These are phyloP conservation scores for Tuber indicum DNA, from an alignment of 495 filamentous ascomycete genomes.

Conservation along the genomic window DNA sequence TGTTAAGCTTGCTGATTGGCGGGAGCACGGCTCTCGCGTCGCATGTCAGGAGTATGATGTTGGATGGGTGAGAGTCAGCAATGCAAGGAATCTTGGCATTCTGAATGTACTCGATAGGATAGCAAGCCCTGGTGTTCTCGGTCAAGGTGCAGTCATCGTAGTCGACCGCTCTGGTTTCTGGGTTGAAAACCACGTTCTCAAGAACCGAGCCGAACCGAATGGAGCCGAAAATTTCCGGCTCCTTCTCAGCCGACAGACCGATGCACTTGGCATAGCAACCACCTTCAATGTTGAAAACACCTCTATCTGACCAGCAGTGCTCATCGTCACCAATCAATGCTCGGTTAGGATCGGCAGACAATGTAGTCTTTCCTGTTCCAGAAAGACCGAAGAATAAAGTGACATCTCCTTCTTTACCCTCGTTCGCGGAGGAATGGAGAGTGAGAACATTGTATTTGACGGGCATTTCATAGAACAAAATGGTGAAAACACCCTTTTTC, in stretches of 20 bases:
- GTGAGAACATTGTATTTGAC: constrained; percentile 98
- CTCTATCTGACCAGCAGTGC: constrained; percentile 96
- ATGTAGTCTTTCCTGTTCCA: constrained; percentile 95
- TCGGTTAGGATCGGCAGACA: constrained; percentile 95
- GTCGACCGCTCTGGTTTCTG: constrained; percentile 77
- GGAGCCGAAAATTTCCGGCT: constrained; percentile 95
- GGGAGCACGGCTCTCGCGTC: constrained; percentile 96
- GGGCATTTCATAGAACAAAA: constrained; percentile 99
- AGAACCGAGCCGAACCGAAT: constrained; percentile 95
- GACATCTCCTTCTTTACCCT: constrained; percentile 80
- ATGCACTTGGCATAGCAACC: constrained; percentile 99
- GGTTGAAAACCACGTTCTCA: constrained; percentile 98
- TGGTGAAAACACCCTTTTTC: constrained; percentile 99
- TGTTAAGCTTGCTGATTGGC: constrained; percentile 93
- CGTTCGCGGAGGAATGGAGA: constrained; percentile 89
- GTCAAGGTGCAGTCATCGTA: constrained; percentile 93
- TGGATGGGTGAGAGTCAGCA: constrained; percentile 77
- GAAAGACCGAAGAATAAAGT: constrained; percentile 99
- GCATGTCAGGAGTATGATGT: constrained; percentile 97
- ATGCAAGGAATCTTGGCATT: constrained; percentile 98
- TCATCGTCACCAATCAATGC: constrained; percentile 96
- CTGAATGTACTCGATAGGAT: constrained; percentile 96
- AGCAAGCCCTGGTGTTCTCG: constrained; percentile 93
- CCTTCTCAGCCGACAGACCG: constrained; percentile 95
- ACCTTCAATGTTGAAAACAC: constrained; percentile 99